A percentile compares a stretch with the other conserved stretches of the same genome.
These are phyloP conservation scores for Plenodomus tracheiphilus DNA, from an alignment of 2,329 filamentous ascomycete genomes.

Conservation along the genomic window DNA sequence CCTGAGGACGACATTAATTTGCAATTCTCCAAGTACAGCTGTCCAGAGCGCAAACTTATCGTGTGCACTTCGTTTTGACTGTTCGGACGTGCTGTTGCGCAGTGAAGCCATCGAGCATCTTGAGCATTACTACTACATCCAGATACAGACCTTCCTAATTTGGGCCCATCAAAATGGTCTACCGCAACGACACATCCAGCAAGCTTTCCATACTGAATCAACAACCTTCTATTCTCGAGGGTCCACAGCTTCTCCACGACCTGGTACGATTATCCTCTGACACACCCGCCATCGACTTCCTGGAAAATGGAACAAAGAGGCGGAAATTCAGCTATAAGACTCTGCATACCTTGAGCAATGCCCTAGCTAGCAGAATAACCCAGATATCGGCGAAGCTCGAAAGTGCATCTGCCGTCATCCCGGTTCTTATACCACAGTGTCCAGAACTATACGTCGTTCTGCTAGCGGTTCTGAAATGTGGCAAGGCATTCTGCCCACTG, in stretches of 20 bases:
- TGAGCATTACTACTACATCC: neutral
- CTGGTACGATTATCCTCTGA: conserved; percentile 57
- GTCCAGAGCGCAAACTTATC: neutral
- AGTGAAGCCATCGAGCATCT: neutral
- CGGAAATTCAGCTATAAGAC: conserved; percentile 62
- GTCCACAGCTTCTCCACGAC: conserved; percentile 62
- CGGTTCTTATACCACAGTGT: conserved; percentile 76
- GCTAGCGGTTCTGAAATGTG: conserved; percentile 77
- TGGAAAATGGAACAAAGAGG: conserved; percentile 52
- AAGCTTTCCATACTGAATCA: conserved; percentile 58
- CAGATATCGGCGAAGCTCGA: conserved; percentile 26
- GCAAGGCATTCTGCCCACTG: conserved; percentile 83
- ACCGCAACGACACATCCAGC: neutral
- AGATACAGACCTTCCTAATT: conserved; percentile 15
- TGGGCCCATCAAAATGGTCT: conserved; percentile 29
- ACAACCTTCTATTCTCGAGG: conserved; percentile 55
- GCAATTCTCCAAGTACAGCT: neutral
- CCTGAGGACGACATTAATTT: conserved; percentile 1
- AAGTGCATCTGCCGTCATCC: conserved; percentile 60
- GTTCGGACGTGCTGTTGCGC: conserved; percentile 1
- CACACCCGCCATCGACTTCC: conserved; percentile 65
- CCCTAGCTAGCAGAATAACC: conserved; percentile 53
- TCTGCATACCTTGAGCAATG: conserved; percentile 62
- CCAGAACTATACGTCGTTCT: conserved; percentile 76
- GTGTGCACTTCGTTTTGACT: neutral